Evolutionary conservation across 805 yeast species (phyloP), one percentile per base, ranked within the genome.

Genomic region (Starmera amethionina): DNA sequence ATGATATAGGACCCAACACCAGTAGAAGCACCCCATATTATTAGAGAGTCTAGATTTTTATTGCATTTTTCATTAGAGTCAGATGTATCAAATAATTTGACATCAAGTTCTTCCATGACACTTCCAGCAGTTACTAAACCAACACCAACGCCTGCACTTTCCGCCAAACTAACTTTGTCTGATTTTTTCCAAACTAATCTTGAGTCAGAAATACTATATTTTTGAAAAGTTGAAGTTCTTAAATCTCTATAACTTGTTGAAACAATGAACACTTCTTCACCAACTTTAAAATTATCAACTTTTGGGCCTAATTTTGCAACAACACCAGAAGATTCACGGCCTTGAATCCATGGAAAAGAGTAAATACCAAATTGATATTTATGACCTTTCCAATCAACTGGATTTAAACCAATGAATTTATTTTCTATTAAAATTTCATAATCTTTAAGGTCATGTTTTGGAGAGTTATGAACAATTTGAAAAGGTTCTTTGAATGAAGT

Each of bases 11-110:
- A 51, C 0, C 73, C 75, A 34, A 70, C 73, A 30, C 68, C 68
- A 18, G 72, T 65, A 5, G 70, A 62, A 4, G 71, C 75, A 31
- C 75, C 75, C 74, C 74, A 70, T n/a, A 70, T 56, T 6, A 67
- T 41, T 11, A 65, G 39, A 30, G 57, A 48, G 9, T 22, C 27
- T 5, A 22, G 9, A 13, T 46, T 44, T 36, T 43, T 32, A n/a
- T 40, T 47, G 28, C 37, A 38, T 5, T 38, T 35, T 37, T 38
- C 11, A 19, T 41, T 34, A 18, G 11, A 35, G 2, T 37, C 34
- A 11, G 41, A 39, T 29, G 42, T 32, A 19, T 44, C 47, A 18
- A 51, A 49, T 19, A 53, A 34, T 11, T 51, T 47, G 16, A 46
- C 41, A 1, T 47, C 39, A 16, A 54, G 35, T 35, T 56, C 59